Evolutionary conservation across 2,329 filamentous ascomycete species (phyloP).

Genomic region (Alternaria metachromatica): DNA sequence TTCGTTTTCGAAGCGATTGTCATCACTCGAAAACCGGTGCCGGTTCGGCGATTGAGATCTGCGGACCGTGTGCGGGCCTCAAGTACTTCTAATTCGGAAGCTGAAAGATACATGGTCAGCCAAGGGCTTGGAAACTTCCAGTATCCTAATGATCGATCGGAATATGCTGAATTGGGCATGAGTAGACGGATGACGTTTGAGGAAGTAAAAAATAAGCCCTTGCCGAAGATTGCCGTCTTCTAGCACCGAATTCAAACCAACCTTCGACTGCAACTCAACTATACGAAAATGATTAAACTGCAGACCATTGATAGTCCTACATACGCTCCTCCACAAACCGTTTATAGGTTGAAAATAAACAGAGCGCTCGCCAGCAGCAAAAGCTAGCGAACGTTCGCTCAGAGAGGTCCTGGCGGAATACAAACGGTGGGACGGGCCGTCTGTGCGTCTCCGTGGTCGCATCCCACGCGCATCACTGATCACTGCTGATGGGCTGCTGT

Average conservation of each 20-base stretch:
- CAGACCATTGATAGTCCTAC: background rate
- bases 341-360: background rate
- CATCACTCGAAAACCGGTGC: slow-evolving; percentile 10
- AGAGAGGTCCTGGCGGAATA: background rate
- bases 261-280: background rate
- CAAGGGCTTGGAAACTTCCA: slow-evolving; percentile 11
- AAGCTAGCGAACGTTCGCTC: background rate
- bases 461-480: background rate
- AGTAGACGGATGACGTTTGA: slow-evolving; percentile 22
- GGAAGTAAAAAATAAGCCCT: slow-evolving; percentile 38
- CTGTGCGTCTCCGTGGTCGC: background rate
- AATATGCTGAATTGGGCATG: background rate
- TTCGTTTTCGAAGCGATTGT: slow-evolving; percentile 14
- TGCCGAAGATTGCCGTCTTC: slow-evolving; percentile 32
- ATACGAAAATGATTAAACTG: background rate
- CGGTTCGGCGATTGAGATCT: slow-evolving; percentile 19
- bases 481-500: background rate
- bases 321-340: background rate
- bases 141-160: background rate
- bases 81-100: slow-evolving; percentile 8
- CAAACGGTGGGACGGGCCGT: background rate
- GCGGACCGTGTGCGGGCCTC: slow-evolving; percentile 16
- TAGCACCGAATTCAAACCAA: background rate
- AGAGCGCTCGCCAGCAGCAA: background rate
- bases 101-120: slow-evolving; percentile 9